A percentile compares a stretch with the other conserved stretches of the same genome.
Conservation (phyloP, 805 yeast genomes). For the Pichia scutulata region DNA sequence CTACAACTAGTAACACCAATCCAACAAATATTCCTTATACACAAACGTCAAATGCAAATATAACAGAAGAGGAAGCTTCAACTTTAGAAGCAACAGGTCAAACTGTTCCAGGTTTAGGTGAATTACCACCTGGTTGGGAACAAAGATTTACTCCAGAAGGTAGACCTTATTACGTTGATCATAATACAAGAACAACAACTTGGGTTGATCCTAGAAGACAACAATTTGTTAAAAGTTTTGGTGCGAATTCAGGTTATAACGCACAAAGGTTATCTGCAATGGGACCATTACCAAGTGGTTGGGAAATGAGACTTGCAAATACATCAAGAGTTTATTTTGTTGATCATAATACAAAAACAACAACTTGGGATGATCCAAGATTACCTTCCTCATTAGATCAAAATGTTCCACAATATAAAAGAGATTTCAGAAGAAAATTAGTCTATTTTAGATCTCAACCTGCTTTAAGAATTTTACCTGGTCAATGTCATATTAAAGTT, state of each 20-base stretch:
- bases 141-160: conserved; percentile 98
- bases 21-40: conserved; percentile 33
- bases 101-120: conserved; percentile 93
- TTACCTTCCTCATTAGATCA: conserved; percentile 95
- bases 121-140: conserved; percentile 98
- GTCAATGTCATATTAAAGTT: conserved; percentile 97
- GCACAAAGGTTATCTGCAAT: conserved; percentile 97
- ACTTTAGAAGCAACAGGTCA: conserved; percentile 72
- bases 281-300: conserved; percentile 97
- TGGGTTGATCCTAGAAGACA: conserved; percentile 99
- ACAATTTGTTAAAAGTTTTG: conserved; percentile 93
- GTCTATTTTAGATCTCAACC: conserved; percentile 98
- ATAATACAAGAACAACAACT: conserved; percentile 98
- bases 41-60: conserved; percentile 28
- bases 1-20: conserved; percentile 36
- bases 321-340: conserved; percentile 98
- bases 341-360: conserved; percentile 97
- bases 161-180: conserved; percentile 96
- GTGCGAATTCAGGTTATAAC: conserved; percentile 84
- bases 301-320: conserved; percentile 99
- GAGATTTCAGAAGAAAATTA: conserved; percentile 96
- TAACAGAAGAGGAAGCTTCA: conserved; percentile 22
- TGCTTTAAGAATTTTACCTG: conserved; percentile 92
- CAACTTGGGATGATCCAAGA: conserved; percentile 99
- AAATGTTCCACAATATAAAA: conserved; percentile 97